phyloP scores from a whole-genome alignment of 1,284 basidiomycete species.

The Apiotrichum laibachii region DNA sequence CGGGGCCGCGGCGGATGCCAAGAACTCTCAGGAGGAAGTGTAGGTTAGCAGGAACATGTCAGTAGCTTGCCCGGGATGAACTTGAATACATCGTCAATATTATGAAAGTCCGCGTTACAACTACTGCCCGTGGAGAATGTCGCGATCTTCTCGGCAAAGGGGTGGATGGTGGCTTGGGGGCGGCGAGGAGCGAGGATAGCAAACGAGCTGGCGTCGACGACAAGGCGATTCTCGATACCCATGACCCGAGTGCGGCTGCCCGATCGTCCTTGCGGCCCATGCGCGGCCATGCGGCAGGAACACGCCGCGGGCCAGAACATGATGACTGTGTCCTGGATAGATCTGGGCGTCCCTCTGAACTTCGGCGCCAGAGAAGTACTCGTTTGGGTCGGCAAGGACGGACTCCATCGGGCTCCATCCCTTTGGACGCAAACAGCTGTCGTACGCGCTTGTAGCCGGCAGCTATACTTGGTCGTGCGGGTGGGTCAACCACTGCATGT shows the following conservation, averaged over 20 bases:
- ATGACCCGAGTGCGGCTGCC: constrained; percentile 3
- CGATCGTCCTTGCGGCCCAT: constrained; percentile 8
- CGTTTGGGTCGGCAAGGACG: not conserved
- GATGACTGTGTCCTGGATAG: constrained; percentile 1
- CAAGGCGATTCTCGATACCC: constrained; percentile 3
- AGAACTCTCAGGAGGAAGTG: too few relatives aligned
- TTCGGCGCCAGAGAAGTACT: constrained; percentile 5
- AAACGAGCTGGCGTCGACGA: constrained; percentile 10
- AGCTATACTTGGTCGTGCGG: constrained; percentile 5
- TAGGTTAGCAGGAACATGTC: too few relatives aligned
- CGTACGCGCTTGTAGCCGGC: constrained; percentile 7
- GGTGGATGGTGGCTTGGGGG: constrained; percentile 1
- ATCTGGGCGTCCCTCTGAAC: constrained; percentile 7
- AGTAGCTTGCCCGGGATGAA: too few relatives aligned
- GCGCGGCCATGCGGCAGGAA: constrained; percentile 11
- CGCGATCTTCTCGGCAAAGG: constrained; percentile 12
- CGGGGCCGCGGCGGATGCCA: not conserved
- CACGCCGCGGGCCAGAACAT: constrained; percentile 7
- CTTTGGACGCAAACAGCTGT: not conserved
- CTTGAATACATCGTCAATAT: too few relatives aligned
- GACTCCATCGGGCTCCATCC: not conserved
- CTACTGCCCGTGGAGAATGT: not conserved
- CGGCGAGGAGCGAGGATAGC: constrained; percentile 8
- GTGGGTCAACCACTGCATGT: constrained; percentile 5
- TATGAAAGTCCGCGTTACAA: too few relatives aligned